Evolutionary conservation across 2,329 filamentous ascomycete species (phyloP), one percentile per base, ranked within the genome.

Genomic region (Xylariales sp.): DNA sequence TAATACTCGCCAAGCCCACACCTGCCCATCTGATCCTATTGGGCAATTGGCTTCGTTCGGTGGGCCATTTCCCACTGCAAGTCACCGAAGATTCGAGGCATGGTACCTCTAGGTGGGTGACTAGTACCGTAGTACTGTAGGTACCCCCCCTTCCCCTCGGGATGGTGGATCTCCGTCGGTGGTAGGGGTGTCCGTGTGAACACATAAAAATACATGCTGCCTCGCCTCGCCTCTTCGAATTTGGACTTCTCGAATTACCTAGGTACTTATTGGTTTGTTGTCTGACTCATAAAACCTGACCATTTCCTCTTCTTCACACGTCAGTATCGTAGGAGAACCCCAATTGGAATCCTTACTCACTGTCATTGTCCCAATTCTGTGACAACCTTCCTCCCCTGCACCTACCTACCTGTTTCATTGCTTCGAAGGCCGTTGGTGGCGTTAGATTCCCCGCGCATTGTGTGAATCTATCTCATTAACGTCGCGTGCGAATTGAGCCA

Each of bases 1-100:
- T 46, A 65, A 58, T 53, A 41, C 60, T 9, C 16, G 57, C 23
- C 23, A 23, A 23, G 23, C 23, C 23, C 23, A 23, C 23, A 23
- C 23, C 23, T 23, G 57, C 58, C 12, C 55, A 34, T 14, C 56
- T 46, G 52, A 53, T 67, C 46, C 45, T 12, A 69, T 69, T 67
- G 67, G 67, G 28, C 23, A 30, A 60, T 48, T 62, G 50, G 52
- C 46, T 4, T 52, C 49, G 32, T n/a, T 16, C 8, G 32, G 62
- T 34, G 68, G 68, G 61, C 62, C 48, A 5, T 28, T 41, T 32
- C 36, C 36, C 14, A 49, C 57, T 65, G 34, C 54, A 45, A 67
- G 67, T 58, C 67, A 64, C 50, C 55, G 67, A 65, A 58, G 57
- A n/a, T 62, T 57, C 50, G 58, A 66, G 59, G 57, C 62, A 61